These are phyloP conservation scores for Xylaria venustula DNA, from an alignment of 495 filamentous ascomycete species.

Conservation along the genomic window DNA sequence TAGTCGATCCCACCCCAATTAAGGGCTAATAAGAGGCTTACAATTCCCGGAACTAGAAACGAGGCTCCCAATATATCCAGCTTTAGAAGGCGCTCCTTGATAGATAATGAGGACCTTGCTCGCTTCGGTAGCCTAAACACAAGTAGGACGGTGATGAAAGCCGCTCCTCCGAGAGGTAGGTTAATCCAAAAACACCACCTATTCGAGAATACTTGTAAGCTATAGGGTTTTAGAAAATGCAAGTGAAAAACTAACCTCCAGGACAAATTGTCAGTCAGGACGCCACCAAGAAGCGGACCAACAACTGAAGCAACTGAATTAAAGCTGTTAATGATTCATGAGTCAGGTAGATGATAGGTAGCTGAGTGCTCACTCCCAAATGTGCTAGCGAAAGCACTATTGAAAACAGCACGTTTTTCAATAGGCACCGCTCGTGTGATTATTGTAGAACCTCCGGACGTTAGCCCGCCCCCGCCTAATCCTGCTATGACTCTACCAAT, in stretches of 20 bases:
- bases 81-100: conserved; percentile 40
- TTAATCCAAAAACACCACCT: conserved; percentile 61
- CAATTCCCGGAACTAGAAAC: conserved; percentile 51
- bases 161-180: conserved; percentile 60
- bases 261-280: conserved; percentile 24
- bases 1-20: conserved; percentile 61
- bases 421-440: conserved; percentile 50
- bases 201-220: too few species aligned
- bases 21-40: conserved; percentile 61
- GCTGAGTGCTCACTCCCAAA: conserved; percentile 46
- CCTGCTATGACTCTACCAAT: conserved; percentile 51
- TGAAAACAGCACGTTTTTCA: conserved; percentile 53
- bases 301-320: background rate
- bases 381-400: background rate
- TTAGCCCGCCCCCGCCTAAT: conserved; percentile 32
- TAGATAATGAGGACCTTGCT: conserved; percentile 32
- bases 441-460: conserved; percentile 15
- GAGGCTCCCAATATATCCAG: conserved; percentile 54
- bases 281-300: conserved; percentile 6
- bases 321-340: background rate
- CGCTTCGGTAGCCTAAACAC: conserved; percentile 45
- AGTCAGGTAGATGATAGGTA: background rate
- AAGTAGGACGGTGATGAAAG: conserved; percentile 54
- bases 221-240: too few species aligned
- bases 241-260: conserved; percentile 36